phyloP scores from a whole-genome alignment of 495 filamentous ascomycete genomes.

The Penicillium bialowiezense region DNA sequence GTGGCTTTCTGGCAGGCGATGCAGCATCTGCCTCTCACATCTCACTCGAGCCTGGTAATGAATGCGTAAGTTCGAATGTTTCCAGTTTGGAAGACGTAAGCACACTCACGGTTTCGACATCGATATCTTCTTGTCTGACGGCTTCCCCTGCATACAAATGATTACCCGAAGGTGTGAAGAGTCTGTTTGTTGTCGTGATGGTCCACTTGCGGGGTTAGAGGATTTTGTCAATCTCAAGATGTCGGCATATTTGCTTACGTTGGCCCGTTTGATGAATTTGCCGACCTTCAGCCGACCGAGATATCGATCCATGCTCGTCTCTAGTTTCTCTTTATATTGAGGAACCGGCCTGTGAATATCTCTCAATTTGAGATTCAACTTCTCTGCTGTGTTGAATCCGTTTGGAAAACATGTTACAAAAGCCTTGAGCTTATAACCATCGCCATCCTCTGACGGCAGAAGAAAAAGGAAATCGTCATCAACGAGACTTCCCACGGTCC shows the following conservation, averaged over 20 bases:
- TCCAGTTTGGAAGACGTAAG: too few species aligned
- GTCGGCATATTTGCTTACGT: conserved; percentile 52
- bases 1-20: conserved; percentile 58
- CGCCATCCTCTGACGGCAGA: conserved; percentile 38
- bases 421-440: conserved; percentile 55
- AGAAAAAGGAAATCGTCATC: conserved; percentile 75
- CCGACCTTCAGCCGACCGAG: conserved; percentile 43
- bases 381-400: conserved; percentile 61
- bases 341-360: conserved; percentile 68
- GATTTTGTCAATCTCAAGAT: too few species aligned
- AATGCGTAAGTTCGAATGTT: conserved; percentile 31
- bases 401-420: conserved; percentile 68
- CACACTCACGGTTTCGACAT: too few species aligned
- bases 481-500: conserved; percentile 54
- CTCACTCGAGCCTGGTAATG: conserved; percentile 54
- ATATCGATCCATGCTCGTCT: conserved; percentile 71
- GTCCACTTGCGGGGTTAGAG: too few species aligned
- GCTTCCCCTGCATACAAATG: too few species aligned
- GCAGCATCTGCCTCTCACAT: conserved; percentile 69
- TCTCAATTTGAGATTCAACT: conserved; percentile 58
- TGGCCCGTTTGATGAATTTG: conserved; percentile 29
- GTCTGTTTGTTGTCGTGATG: too few species aligned
- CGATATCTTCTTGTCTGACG: too few species aligned
- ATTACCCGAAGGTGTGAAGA: too few species aligned
- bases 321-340: conserved; percentile 62